These are phyloP conservation scores for Dryas octopetala DNA, from an alignment of 306 rosid species.

Conservation along the genomic window DNA sequence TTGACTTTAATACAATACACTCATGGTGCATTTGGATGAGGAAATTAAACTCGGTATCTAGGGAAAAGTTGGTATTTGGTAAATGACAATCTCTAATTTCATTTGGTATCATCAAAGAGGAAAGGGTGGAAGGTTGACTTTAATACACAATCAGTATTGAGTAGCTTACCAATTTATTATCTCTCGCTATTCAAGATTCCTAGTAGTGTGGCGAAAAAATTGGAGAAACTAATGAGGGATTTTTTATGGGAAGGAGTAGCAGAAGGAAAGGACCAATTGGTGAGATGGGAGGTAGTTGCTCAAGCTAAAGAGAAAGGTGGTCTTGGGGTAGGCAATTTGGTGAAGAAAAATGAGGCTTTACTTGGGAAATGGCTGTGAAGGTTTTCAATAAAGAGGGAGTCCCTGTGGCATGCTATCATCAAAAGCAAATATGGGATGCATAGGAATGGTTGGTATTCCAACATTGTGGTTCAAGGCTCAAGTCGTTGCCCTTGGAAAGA, in stretches of 20 bases:
- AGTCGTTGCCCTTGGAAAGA: no score
- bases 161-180: background rate
- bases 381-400: background rate
- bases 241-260: background rate
- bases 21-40: no score
- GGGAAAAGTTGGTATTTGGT: no score
- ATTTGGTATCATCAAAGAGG: no score
- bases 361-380: background rate
- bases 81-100: no score
- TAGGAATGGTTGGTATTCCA: no score
- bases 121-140: no score
- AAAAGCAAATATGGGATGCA: no score
- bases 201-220: background rate
- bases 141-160: no score
- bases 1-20: no score
- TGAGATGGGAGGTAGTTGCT: background rate
- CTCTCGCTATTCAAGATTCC: background rate
- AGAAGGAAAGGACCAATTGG: background rate
- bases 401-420: background rate
- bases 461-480: no score
- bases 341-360: background rate
- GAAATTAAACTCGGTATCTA: no score
- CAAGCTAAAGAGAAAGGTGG: background rate
- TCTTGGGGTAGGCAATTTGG: background rate
- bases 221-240: background rate